A percentile compares a stretch with the other conserved stretches of the same genome.
Evolutionary conservation across 1,284 basidiomycete species (phyloP).

Genomic region (Bondarzewia mesenterica): DNA sequence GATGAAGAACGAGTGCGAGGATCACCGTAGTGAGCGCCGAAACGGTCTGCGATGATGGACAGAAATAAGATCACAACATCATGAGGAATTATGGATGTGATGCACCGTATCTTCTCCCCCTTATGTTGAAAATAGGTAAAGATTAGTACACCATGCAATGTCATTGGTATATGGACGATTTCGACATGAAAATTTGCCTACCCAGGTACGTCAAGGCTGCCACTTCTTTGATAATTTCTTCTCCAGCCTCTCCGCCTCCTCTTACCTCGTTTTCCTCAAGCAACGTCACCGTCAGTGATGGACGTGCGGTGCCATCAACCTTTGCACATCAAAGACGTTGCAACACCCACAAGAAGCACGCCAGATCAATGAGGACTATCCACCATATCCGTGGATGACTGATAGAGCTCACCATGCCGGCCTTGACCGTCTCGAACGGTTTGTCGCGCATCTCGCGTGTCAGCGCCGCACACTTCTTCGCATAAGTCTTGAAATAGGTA

Average conservation of each 20-base stretch:
- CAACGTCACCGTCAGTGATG: neutral
- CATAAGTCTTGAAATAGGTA: neutral
- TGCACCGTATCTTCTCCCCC: neutral
- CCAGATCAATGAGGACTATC: neutral
- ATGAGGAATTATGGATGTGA: too few relatives aligned
- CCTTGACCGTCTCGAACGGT: neutral
- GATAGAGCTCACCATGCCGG: neutral
- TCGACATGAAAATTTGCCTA: too few relatives aligned
- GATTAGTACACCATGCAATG: neutral
- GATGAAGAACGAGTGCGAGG: slow-evolving; percentile 17
- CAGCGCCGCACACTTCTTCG: neutral
- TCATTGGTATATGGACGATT: neutral
- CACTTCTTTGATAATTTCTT: neutral
- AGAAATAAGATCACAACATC: neutral
- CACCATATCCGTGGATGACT: neutral
- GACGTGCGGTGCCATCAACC: neutral
- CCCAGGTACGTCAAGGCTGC: neutral
- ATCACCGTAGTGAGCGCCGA: slow-evolving; percentile 9
- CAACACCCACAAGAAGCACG: neutral
- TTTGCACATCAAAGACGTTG: neutral
- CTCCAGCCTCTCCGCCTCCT: neutral
- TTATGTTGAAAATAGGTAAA: neutral
- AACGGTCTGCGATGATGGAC: neutral
- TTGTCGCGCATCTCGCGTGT: neutral
- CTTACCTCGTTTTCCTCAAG: neutral